These are phyloP conservation scores for Bromus sterilis DNA, from an alignment of 176 grass and related monocot genomes.

Conservation along the genomic window DNA sequence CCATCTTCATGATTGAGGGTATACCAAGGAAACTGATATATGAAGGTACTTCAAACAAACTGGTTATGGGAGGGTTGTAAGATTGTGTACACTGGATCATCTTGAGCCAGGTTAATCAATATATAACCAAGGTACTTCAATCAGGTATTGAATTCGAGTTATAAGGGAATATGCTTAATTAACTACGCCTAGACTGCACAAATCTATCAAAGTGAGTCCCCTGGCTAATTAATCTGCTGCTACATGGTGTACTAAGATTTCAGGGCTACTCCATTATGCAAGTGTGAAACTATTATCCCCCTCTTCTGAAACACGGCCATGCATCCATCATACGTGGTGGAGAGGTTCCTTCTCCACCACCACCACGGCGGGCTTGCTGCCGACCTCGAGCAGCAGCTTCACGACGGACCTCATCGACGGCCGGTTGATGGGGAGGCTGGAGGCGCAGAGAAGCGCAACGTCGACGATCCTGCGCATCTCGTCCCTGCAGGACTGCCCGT, in stretches of 20 bases:
- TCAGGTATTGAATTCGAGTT: not conserved
- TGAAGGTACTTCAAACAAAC: too few species aligned
- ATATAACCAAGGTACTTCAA: not conserved
- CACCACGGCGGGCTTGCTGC: conserved; percentile 15
- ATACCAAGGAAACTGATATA: too few species aligned
- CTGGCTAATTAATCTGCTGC: not conserved
- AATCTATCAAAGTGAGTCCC: not conserved
- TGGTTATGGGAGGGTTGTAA: too few species aligned
- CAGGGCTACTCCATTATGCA: too few species aligned
- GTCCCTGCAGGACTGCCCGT: not conserved
- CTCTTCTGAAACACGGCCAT: not conserved
- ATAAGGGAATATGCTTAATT: not conserved
- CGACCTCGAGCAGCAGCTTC: conserved; percentile 47
- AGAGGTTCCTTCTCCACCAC: conserved; percentile 1
- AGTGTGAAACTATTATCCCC: too few species aligned
- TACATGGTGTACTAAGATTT: not conserved
- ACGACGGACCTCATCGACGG: conserved; percentile 64
- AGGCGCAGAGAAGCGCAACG: conserved; percentile 65
- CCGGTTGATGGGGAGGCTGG: conserved; percentile 51
- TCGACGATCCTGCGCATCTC: conserved; percentile 49
- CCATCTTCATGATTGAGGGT: too few species aligned
- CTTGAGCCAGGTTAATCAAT: too few species aligned
- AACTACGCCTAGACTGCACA: not conserved
- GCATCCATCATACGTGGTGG: not conserved
- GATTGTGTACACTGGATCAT: too few species aligned